Base-by-base conservation (phyloP, 805 yeast genomes). In the Middelhovenomyces tepae region DNA sequence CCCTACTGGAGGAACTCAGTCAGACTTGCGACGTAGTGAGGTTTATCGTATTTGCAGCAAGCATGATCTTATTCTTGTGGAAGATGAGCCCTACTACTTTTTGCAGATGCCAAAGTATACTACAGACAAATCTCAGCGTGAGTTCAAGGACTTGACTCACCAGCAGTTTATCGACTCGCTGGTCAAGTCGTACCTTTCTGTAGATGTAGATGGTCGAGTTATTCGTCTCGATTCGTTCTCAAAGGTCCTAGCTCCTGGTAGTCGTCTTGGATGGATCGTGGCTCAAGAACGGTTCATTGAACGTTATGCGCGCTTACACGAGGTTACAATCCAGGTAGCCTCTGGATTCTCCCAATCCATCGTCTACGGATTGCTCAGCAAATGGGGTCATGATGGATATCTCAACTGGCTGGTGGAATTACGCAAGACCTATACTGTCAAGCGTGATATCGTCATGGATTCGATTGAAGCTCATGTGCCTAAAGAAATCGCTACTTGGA, bases 21-120 rank as follows among this genome's bases (percentile, higher is more conserved):
- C 79, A 22, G 60, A 51, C 17, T 87, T 83, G 50, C 76, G 97
- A 64, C 82, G 95, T 63, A 56, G 61, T 41, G 73, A 69, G 36
- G 71, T 91, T 45, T 87, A 86, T 60, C 69, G 71, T 40, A 54
- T 89, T 42, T 89, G 94, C 22, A 77, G 73, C 53, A 78, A 84
- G 63, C 81, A 86, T 57, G 95, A 91, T 61, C 69, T 89, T 54
- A 50, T 89, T 36, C 78, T 89, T 46, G 57, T 89, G 33, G 98
- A 89, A 64, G 98, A 89, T 58, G 98, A 91, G 62, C 98, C 98
- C 35, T 89, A 89, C 74, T 89, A 84, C 67, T 89, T 85, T 67
- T 66, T 89, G 56, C 98, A 89, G 63, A 85, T 89, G 94, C 89
- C 81, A 39, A 54, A 69, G 31, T 91, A 84, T 65, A 55, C 46